Evolutionary conservation across 805 yeast species (phyloP).

Genomic region (Clavispora santaluciae): DNA sequence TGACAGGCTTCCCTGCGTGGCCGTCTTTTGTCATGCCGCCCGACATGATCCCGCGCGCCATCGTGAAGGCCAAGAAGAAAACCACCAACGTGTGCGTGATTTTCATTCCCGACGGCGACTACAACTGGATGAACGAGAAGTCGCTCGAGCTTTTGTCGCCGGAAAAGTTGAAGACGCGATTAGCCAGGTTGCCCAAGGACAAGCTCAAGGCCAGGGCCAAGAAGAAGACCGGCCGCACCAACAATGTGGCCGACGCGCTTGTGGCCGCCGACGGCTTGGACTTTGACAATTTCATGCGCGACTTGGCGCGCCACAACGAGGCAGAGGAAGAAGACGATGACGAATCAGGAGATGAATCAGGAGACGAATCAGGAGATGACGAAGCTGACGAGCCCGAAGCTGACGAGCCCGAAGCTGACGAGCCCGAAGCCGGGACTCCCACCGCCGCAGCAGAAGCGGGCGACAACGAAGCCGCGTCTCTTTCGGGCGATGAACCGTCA

Average conservation of each 20-base stretch:
- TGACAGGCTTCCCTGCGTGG: conserved; percentile 45
- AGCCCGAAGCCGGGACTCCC: conserved; percentile 10
- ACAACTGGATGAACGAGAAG: conserved; percentile 40
- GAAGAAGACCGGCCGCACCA: conserved; percentile 23
- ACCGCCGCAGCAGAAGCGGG: conserved; percentile 5
- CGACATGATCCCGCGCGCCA: conserved; percentile 31
- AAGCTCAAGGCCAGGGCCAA: conserved; percentile 17
- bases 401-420: conserved; percentile 19
- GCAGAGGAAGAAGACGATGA: conserved; percentile 5
- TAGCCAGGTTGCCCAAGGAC: conserved; percentile 26
- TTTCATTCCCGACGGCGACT: conserved; percentile 44
- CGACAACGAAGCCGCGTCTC: conserved; percentile 1
- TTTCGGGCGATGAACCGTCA: background rate
- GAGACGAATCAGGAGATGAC: conserved; percentile 2
- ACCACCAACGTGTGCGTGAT: conserved; percentile 37
- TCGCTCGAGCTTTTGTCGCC: conserved; percentile 27
- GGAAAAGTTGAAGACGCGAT: conserved; percentile 25
- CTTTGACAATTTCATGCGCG: conserved; percentile 33
- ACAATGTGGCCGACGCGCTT: conserved; percentile 33
- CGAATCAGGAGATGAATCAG: conserved; percentile 4
- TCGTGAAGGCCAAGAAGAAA: conserved; percentile 32
- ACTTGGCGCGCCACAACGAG: conserved; percentile 17
- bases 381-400: conserved; percentile 19
- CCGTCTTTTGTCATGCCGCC: conserved; percentile 45
- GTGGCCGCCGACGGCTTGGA: conserved; percentile 33